A percentile compares a stretch with the other conserved stretches of the same genome.
Conservation (phyloP, 352 stramenopile species). For the Pythium oligandrum region DNA sequence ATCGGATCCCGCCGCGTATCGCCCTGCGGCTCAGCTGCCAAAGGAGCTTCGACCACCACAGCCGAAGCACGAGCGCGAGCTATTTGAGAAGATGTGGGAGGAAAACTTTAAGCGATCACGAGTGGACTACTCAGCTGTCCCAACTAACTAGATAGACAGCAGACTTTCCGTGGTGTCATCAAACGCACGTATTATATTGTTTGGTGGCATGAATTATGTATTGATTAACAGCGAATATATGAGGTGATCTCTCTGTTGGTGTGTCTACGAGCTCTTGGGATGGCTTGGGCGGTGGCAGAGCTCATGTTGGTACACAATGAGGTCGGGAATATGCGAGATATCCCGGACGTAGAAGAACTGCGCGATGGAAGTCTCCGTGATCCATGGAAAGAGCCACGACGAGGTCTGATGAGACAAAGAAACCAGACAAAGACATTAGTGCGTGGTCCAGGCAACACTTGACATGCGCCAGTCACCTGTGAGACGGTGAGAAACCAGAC, state of each 20-base stretch:
- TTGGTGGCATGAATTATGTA: no score
- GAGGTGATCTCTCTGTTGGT: background rate
- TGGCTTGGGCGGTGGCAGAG: constrained; percentile 20
- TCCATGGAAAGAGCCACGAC: constrained; percentile 47
- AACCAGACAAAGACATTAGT: background rate
- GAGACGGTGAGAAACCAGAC: constrained; percentile 47
- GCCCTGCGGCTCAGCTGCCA: constrained; percentile 67
- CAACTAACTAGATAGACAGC: background rate
- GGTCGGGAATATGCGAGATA: constrained; percentile 67
- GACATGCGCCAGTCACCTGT: constrained; percentile 10
- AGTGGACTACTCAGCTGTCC: constrained; percentile 48
- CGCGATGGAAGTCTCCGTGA: constrained; percentile 40
- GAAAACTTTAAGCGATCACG: constrained; percentile 94
- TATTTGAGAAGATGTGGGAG: constrained; percentile 96
- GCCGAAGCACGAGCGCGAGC: constrained; percentile 90
- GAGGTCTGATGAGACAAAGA: constrained; percentile 24
- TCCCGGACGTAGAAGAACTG: constrained; percentile 68
- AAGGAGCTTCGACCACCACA: constrained; percentile 90
- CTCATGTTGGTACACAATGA: constrained; percentile 76
- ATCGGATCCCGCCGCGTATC: constrained; percentile 51
- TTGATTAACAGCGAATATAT: no score
- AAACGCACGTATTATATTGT: constrained; percentile 1
- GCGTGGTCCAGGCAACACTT: background rate
- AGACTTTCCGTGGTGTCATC: background rate
- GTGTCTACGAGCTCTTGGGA: constrained; percentile 9